phyloP scores from a whole-genome alignment of 2,329 filamentous ascomycete species.

The Fusarium tricinctum region DNA sequence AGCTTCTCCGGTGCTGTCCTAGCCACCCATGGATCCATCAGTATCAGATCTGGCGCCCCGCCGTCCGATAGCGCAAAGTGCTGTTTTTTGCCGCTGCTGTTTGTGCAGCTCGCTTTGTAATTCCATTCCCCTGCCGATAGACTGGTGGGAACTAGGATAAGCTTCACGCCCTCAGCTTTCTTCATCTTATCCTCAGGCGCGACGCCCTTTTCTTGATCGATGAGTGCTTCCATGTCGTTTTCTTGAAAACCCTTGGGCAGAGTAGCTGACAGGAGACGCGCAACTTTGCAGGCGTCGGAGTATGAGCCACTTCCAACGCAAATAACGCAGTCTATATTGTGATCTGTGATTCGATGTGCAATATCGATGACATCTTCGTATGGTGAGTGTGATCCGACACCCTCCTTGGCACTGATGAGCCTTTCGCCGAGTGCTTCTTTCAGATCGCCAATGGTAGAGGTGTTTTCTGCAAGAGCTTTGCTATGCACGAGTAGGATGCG shows the following conservation, averaged over 20 bases:
- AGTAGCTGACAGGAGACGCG: slow-evolving; percentile 14
- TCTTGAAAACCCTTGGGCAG: not conserved
- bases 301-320: slow-evolving; percentile 20
- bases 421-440: not conserved
- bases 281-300: slow-evolving; percentile 26
- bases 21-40: slow-evolving; percentile 28
- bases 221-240: slow-evolving; percentile 16
- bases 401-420: slow-evolving; percentile 5
- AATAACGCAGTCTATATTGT: slow-evolving; percentile 12
- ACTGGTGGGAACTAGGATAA: slow-evolving; percentile 11
- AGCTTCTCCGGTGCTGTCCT: slow-evolving; percentile 6
- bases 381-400: slow-evolving; percentile 24
- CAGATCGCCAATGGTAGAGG: not conserved
- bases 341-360: not conserved
- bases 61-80: slow-evolving; percentile 17
- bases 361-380: slow-evolving; percentile 27
- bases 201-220: slow-evolving; percentile 13
- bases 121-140: slow-evolving; percentile 28
- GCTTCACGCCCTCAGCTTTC: slow-evolving; percentile 13
- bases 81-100: slow-evolving; percentile 19
- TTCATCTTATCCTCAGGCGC: slow-evolving; percentile 19
- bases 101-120: slow-evolving; percentile 23
- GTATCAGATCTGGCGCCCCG: slow-evolving; percentile 20
- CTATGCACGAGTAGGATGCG: slow-evolving; percentile 17
- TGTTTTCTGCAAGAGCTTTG: slow-evolving; percentile 18